A percentile compares a stretch with the other conserved stretches of the same genome.
Evolutionary conservation across 2,329 filamentous ascomycete species (phyloP).

Genomic region (Fusarium drepaniforme): DNA sequence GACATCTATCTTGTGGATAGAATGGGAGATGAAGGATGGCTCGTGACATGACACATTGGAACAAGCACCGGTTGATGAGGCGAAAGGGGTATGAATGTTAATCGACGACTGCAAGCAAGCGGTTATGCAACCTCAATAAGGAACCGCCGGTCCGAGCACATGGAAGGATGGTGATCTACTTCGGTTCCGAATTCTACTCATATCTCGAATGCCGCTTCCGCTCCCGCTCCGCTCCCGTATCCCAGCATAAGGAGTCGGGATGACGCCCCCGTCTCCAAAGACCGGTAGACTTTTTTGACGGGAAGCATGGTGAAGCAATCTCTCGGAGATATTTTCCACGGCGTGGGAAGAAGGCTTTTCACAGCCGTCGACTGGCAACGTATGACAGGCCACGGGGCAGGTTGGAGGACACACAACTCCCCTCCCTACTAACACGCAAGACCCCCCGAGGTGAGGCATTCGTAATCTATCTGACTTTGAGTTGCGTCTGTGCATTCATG

Average conservation of each 20-base stretch:
- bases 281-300: constrained; percentile 2
- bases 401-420: constrained; percentile 4
- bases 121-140: constrained; percentile 5
- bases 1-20: constrained; percentile 1
- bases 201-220: not conserved
- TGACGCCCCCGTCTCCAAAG: not conserved
- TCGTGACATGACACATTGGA: constrained; percentile 22
- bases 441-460: constrained; percentile 2
- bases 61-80: constrained; percentile 25
- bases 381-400: constrained; percentile 7
- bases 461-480: constrained; percentile 26
- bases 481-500: constrained; percentile 32
- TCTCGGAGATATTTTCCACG: constrained; percentile 4
- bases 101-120: constrained; percentile 23
- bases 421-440: not conserved
- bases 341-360: constrained; percentile 10
- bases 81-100: constrained; percentile 8
- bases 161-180: not conserved
- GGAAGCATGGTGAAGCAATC: constrained; percentile 8
- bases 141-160: not conserved
- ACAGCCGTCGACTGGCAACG: constrained; percentile 11
- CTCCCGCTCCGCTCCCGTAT: not conserved
- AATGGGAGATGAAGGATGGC: constrained; percentile 27
- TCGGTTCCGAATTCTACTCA: not conserved
- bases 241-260: constrained; percentile 12